Conservation (phyloP, 225 moss, liverwort and hornwort genomes). For the Marchantia polymorpha region DNA sequence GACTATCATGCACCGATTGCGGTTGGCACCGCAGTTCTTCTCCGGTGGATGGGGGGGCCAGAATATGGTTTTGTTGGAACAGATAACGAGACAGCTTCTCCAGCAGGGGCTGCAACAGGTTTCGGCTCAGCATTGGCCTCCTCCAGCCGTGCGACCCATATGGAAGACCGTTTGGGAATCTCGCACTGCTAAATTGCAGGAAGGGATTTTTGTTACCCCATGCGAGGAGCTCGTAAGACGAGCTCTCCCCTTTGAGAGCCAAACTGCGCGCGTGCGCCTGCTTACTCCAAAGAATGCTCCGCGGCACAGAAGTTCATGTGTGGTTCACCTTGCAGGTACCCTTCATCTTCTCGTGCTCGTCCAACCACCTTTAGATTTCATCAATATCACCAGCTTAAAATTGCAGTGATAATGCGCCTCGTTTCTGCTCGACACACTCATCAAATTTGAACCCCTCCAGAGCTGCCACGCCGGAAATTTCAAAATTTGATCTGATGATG, state of each 20-base stretch:
- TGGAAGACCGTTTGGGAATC: conserved; percentile 89
- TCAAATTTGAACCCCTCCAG: background rate
- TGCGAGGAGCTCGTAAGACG: conserved; percentile 78
- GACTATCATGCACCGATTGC: conserved; percentile 80
- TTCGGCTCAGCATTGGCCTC: conserved; percentile 78
- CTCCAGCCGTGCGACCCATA: conserved; percentile 59
- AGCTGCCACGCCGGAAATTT: background rate
- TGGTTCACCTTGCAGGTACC: conserved; percentile 90
- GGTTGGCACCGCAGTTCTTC: conserved; percentile 83
- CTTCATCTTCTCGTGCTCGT: background rate
- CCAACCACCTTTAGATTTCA: background rate
- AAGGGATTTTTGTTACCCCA: conserved; percentile 74
- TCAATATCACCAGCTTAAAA: background rate
- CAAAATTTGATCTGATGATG: background rate
- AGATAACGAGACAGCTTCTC: conserved; percentile 79
- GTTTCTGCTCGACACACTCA: background rate
- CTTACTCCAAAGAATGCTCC: conserved; percentile 78
- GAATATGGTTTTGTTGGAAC: conserved; percentile 81
- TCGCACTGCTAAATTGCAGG: conserved; percentile 63
- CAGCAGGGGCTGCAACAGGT: conserved; percentile 86
- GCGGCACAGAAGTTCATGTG: conserved; percentile 59
- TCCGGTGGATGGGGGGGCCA: conserved; percentile 89
- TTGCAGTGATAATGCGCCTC: background rate
- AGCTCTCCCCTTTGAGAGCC: conserved; percentile 86
- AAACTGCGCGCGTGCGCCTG: conserved; percentile 74